These are phyloP conservation scores for Backusella tarrabulga DNA, from an alignment of 192 early-diverging fungal genomes.

Conservation along the genomic window DNA sequence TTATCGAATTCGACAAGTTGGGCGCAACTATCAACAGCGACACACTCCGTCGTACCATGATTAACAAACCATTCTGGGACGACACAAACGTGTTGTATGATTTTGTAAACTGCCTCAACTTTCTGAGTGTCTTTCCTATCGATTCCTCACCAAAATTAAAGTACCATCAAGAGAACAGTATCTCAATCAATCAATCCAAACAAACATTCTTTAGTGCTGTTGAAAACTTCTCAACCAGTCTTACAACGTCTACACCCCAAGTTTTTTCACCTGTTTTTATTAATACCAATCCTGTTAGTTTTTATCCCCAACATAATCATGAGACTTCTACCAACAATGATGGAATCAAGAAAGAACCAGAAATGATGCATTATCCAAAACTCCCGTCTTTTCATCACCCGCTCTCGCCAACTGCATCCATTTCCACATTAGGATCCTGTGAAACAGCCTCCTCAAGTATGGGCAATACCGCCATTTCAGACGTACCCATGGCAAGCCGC, in stretches of 20 bases:
- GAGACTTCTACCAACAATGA: not conserved
- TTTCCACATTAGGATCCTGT: not conserved
- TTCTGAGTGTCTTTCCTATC: not conserved
- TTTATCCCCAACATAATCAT: not conserved
- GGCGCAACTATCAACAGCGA: not conserved
- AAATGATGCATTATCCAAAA: not conserved
- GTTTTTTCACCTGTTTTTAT: not conserved
- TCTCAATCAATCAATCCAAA: not conserved
- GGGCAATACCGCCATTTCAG: not conserved
- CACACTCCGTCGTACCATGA: not conserved
- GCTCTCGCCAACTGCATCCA: not conserved
- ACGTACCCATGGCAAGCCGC: not conserved
- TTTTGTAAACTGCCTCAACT: not conserved
- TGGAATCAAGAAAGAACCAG: not conserved
- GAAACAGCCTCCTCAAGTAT: conserved; percentile 13
- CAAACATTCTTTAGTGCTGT: conserved; percentile 9
- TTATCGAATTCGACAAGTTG: conserved; percentile 2
- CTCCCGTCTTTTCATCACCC: not conserved
- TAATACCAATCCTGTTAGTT: not conserved
- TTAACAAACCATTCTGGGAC: not conserved
- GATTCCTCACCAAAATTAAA: not conserved
- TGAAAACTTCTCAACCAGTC: not conserved
- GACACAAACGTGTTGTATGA: not conserved
- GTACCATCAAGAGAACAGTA: not conserved
- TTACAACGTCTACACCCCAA: not conserved